A percentile compares a stretch with the other conserved stretches of the same genome.
Conservation (phyloP, 208 protist genomes). For the Trichomonas gallinae region DNA sequence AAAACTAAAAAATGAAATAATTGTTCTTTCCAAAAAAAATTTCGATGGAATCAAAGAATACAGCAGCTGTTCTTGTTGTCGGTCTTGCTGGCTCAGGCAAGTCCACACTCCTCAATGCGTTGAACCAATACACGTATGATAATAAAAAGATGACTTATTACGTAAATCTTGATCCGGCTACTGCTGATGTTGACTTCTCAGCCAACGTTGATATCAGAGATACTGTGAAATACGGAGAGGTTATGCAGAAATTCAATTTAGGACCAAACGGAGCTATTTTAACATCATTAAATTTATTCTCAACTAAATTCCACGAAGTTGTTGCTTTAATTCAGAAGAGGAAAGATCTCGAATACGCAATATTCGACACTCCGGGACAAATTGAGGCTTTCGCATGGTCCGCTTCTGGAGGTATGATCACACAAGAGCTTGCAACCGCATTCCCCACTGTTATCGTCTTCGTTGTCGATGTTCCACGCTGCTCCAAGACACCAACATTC, state of each 20-base stretch:
- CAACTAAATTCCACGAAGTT: conserved; percentile 22
- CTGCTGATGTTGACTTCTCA: not conserved
- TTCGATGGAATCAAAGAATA: not conserved
- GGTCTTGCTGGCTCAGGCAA: conserved; percentile 23
- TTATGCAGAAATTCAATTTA: conserved; percentile 15
- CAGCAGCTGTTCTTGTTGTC: not conserved
- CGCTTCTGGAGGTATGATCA: conserved; percentile 22
- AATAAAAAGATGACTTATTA: conserved; percentile 6
- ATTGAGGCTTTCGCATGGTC: conserved; percentile 23
- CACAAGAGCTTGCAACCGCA: not conserved
- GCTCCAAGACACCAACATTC: not conserved
- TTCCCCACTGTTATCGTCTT: conserved; percentile 17
- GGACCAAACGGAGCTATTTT: conserved; percentile 25
- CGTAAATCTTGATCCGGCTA: conserved; percentile 21
- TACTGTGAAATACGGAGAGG: conserved; percentile 2
- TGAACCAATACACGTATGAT: not conserved
- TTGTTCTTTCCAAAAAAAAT: not conserved
- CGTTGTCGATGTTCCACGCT: conserved; percentile 12
- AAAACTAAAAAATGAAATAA: not conserved
- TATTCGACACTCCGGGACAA: conserved; percentile 23
- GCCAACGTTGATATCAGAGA: conserved; percentile 18
- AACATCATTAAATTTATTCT: conserved; percentile 24
- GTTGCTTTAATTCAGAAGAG: not conserved
- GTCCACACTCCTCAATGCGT: not conserved
- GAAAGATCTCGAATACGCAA: not conserved